Evolutionary conservation across 306 rosid species (phyloP), one percentile per base, ranked within the genome.

Genomic region (Sesbania bispinosa): DNA sequence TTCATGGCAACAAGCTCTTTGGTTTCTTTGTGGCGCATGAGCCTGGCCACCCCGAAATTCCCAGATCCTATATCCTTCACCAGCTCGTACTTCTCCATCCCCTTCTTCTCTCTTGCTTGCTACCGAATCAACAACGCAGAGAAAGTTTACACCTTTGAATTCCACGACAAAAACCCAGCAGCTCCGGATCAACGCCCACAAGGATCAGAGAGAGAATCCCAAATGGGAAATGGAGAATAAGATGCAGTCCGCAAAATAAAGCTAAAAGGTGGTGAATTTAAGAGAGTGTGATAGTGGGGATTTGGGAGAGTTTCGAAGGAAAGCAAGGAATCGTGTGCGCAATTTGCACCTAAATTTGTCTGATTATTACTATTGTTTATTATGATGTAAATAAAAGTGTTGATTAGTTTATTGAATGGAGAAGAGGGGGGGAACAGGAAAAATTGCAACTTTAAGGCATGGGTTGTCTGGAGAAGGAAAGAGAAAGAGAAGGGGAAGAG

Each of bases 11-110:
- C 92, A 24, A 87, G 96, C 77, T 89, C 87, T 46, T 89, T 89
- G 74, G 89, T 89, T 26, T 81, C 82, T 71, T 70, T 89, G 86
- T 89, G 66, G 10, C 90, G 85, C 92, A 87, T 81, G 21, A 89
- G 96, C 79, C 96, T 83, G 0, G 96, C 96, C 71, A 89, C 92
- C 3, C 96, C 96, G n/a, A 89, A 87, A 74, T 89, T 89, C 50
- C 96, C 96, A 71, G 92, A 87, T 78, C 96, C 96, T 81, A 89
- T 89, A 39, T 89, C 96, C 85, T 89, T 89, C 42, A 89, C 86
- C 13, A 87, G 82, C 84, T 89, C 96, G 84, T 87, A 89, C 67
- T 83, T 89, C 30, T 89, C 96, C 96, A 89, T 89, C 39, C 0
- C 72, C 6, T 39, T 45, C 50, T 55, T 19, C 59, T 10, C 38